A percentile compares a stretch with the other conserved stretches of the same genome.
These are phyloP conservation scores for Sphaceloma murrayae DNA, from an alignment of 2,329 filamentous ascomycete species.

Conservation along the genomic window DNA sequence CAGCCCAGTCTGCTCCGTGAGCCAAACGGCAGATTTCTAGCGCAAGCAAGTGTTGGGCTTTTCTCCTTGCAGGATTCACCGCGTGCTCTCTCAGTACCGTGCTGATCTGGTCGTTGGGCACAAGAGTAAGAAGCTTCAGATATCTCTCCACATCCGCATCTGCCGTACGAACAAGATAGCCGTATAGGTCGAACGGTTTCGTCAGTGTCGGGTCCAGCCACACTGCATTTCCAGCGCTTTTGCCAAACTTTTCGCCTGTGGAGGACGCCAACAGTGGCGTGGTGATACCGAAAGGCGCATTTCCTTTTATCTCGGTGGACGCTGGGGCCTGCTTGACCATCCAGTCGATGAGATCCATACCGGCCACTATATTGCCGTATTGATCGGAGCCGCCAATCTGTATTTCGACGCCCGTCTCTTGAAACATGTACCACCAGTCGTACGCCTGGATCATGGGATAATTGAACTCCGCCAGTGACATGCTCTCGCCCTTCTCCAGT, in stretches of 20 bases:
- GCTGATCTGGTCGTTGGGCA: slow-evolving; percentile 61
- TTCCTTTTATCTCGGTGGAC: slow-evolving; percentile 26
- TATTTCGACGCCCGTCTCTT: slow-evolving; percentile 58
- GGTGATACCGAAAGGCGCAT: slow-evolving; percentile 83
- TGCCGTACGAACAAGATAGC: slow-evolving; percentile 73
- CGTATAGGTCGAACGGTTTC: slow-evolving; percentile 74
- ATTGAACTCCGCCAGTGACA: slow-evolving; percentile 87
- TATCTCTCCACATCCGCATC: slow-evolving; percentile 75
- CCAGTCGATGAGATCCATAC: slow-evolving; percentile 73
- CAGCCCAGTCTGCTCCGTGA: slow-evolving; percentile 59
- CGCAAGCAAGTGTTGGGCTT: slow-evolving; percentile 76
- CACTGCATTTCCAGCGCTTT: slow-evolving; percentile 84
- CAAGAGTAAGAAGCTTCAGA: slow-evolving; percentile 82
- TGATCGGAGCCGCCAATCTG: slow-evolving; percentile 95
- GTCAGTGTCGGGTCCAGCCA: slow-evolving; percentile 85
- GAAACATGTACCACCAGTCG: slow-evolving; percentile 90
- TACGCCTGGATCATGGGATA: slow-evolving; percentile 92
- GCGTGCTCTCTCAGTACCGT: slow-evolving; percentile 58
- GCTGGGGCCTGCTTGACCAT: slow-evolving; percentile 33
- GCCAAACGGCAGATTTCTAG: slow-evolving; percentile 71
- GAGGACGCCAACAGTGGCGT: slow-evolving; percentile 81
- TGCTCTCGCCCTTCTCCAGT: slow-evolving; percentile 75
- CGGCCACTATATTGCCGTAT: slow-evolving; percentile 89
- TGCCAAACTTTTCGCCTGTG: slow-evolving; percentile 84
- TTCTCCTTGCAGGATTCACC: slow-evolving; percentile 57